Evolutionary conservation across 768 basidiomycete species (phyloP), one percentile per base, ranked within the genome.

Genomic region (Xanthoconium stramineum): DNA sequence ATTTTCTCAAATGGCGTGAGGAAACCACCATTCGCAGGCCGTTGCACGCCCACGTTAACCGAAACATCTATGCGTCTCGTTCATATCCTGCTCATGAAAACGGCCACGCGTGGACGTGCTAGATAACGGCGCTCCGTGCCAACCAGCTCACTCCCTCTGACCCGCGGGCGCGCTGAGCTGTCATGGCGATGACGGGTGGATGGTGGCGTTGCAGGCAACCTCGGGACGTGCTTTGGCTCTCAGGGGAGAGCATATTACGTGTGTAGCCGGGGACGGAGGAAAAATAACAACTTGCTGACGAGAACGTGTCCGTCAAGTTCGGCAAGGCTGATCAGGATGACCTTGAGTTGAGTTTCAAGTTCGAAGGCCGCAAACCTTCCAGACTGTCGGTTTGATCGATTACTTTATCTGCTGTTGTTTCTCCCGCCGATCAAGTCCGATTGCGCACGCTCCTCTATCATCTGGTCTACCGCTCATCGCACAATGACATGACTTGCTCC

Each of bases 371-470:
- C 62, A 67, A 70, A 70, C 69, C 40, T 72, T 61, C 70, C 69
- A 47, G 0, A 13, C 5, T 1, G 15, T 61, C 48, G 64, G 69
- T 49, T 48, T 66, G 61, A 72, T 70, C 70, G 56, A 48, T 66
- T 60, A 71, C 65, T 72, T 71, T 66, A 68, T 69, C 62, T 66
- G 54, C 54, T 55, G 61, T n/a, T 58, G 55, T 72, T 65, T 66
- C 66, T 57, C 55, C 61, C 70, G 69, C 68, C 68, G 61, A 69
- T 71, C 69, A 68, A 67, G 53, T 71, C 69, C 70, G 66, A 72
- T 72, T 61, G 60, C 35, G 55, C 57, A 60, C 43, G 38, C 50
- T 37, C 56, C 56, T 46, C 39, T 28, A 50, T 62, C 64, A 64
- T 53, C 13, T 29, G 39, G 40, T 36, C 12, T 19, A 33, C 59